These are phyloP conservation scores for Globisporangium polare DNA, from an alignment of 352 stramenopile genomes.

Conservation along the genomic window DNA sequence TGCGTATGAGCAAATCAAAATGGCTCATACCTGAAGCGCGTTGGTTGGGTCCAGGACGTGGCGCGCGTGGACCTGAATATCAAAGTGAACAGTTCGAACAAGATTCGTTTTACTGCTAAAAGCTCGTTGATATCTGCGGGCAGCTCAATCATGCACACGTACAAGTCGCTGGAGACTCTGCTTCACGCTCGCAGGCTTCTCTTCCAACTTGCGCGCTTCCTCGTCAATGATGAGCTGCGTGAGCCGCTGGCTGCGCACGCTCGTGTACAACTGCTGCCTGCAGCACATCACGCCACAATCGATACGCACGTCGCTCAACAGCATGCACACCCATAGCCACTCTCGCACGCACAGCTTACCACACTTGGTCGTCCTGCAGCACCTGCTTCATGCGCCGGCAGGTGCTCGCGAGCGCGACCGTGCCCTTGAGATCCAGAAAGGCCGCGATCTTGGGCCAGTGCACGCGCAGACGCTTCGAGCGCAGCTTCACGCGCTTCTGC, in stretches of 20 bases:
- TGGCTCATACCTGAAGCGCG: slow-evolving; percentile 20
- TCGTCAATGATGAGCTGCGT: slow-evolving; percentile 26
- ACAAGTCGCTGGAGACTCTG: slow-evolving; percentile 45
- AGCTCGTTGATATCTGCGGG: too few species aligned
- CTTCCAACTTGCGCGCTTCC: not conserved
- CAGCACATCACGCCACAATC: not conserved
- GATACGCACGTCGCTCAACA: not conserved
- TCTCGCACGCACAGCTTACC: too few species aligned
- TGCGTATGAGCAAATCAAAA: too few species aligned
- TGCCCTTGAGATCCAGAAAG: slow-evolving; percentile 35
- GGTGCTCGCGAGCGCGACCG: slow-evolving; percentile 29
- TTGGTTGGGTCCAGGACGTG: slow-evolving; percentile 46
- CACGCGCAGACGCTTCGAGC: slow-evolving; percentile 52
- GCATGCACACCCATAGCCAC: not conserved
- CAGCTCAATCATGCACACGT: not conserved
- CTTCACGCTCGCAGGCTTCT: slow-evolving; percentile 11
- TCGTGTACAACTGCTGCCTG: slow-evolving; percentile 35
- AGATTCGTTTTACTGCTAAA: too few species aligned
- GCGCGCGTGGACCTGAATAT: slow-evolving; percentile 33
- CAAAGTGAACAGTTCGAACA: not conserved
- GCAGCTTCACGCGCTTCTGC: slow-evolving; percentile 47
- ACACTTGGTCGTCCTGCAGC: slow-evolving; percentile 37
- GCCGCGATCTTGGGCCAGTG: slow-evolving; percentile 33
- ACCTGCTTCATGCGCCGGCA: slow-evolving; percentile 38
- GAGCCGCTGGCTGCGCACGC: slow-evolving; percentile 23